Evolutionary conservation across 2,329 filamentous ascomycete species (phyloP).

Genomic region (Fusarium robinianum): DNA sequence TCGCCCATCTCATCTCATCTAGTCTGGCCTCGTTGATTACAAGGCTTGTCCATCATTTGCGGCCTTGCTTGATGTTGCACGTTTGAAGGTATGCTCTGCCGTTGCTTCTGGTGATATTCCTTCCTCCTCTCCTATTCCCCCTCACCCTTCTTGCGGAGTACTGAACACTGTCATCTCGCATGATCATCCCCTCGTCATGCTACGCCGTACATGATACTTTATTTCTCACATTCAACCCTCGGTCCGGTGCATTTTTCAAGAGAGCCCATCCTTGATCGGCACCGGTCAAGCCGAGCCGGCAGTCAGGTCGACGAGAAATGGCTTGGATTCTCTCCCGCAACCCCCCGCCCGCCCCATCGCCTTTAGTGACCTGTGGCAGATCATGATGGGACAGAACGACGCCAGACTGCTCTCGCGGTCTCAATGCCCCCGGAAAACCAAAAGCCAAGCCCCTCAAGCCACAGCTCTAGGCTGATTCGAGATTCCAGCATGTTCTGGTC

Average conservation of each 20-base stretch:
- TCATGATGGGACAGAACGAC: conserved; percentile 15
- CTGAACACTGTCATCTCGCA: too few relatives aligned
- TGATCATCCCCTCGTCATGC: conserved; percentile 8
- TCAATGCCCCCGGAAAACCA: conserved; percentile 15
- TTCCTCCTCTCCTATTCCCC: conserved; percentile 7
- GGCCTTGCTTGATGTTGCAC: conserved; percentile 3
- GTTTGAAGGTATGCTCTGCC: conserved; percentile 6
- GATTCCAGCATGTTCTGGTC: conserved; percentile 6
- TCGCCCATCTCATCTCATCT: conserved; percentile 17
- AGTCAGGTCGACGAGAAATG: background rate
- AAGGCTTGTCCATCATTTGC: conserved; percentile 4
- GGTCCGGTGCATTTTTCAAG: conserved; percentile 6
- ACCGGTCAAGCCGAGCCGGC: conserved; percentile 5
- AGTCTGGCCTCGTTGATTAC: background rate
- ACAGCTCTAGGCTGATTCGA: conserved; percentile 1
- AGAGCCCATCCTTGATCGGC: conserved; percentile 8
- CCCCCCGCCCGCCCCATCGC: conserved; percentile 3
- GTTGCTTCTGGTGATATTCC: conserved; percentile 7
- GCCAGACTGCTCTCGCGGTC: conserved; percentile 16
- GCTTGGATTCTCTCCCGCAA: too few relatives aligned
- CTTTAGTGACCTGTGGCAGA: conserved; percentile 4
- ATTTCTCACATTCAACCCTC: conserved; percentile 16
- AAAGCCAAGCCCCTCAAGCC: conserved; percentile 14
- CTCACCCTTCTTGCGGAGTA: conserved; percentile 15
- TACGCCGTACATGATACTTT: conserved; percentile 18